These are phyloP conservation scores for Pseudogymnoascus sp. DNA, from an alignment of 2,329 filamentous ascomycete species.

Conservation along the genomic window DNA sequence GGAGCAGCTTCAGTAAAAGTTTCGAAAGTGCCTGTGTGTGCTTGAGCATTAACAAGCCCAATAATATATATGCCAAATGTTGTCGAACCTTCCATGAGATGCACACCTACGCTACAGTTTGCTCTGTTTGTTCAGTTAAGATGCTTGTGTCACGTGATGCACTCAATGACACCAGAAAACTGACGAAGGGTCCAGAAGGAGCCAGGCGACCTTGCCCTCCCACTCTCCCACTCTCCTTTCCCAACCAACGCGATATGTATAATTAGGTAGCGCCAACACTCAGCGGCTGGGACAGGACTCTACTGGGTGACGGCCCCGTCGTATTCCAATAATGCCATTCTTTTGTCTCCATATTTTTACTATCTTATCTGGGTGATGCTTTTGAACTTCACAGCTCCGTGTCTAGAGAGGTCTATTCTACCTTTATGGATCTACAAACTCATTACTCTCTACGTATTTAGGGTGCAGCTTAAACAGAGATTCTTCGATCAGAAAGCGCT, in stretches of 20 bases:
- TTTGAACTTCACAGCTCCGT: not conserved
- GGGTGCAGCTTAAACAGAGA: not conserved
- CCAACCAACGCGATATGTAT: not conserved
- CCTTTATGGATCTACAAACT: not conserved
- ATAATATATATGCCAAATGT: not conserved
- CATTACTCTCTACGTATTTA: not conserved
- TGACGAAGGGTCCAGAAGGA: not conserved
- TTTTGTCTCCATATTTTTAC: not conserved
- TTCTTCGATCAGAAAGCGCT: not conserved
- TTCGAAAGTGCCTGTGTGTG: not conserved
- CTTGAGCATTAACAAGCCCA: not conserved
- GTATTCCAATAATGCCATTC: not conserved
- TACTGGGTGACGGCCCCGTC: not conserved
- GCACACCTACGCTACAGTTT: not conserved
- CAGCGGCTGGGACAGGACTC: not conserved
- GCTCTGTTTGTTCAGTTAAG: not conserved
- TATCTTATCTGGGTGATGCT: not conserved
- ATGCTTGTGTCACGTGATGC: not conserved
- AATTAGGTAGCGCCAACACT: not conserved
- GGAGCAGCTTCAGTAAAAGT: not conserved
- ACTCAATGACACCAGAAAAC: not conserved
- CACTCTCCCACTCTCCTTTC: not conserved
- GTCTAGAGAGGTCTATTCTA: not conserved
- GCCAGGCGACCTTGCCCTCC: not conserved
- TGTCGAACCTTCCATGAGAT: constrained; percentile 8